phyloP scores from a whole-genome alignment of 2,329 filamentous ascomycete species.

The Davidsoniella virescens region DNA sequence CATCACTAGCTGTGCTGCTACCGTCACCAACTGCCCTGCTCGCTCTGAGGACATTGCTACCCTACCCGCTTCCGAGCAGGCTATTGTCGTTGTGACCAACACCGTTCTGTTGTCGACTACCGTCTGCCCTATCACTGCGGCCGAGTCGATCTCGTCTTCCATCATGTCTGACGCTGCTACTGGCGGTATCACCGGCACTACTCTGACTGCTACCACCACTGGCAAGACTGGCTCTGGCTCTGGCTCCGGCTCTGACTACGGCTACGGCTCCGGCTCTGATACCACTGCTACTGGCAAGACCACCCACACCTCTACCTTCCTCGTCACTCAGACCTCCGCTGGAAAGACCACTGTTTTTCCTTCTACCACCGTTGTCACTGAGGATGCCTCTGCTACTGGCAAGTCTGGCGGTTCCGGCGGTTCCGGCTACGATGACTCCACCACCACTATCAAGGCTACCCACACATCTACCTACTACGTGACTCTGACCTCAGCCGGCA shows the following conservation, averaged over 20 bases:
- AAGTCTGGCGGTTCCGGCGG: neutral
- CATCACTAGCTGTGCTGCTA: conserved; percentile 40
- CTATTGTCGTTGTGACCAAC: conserved; percentile 23
- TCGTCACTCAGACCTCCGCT: conserved; percentile 22
- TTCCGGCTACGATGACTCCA: conserved; percentile 16
- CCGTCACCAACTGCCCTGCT: conserved; percentile 39
- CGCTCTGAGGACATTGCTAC: conserved; percentile 19
- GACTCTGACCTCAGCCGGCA: conserved; percentile 19
- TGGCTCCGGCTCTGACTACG: neutral
- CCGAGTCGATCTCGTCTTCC: conserved; percentile 25
- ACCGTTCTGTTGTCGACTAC: conserved; percentile 25
- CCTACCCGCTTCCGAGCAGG: conserved; percentile 23
- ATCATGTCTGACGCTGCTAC: conserved; percentile 22
- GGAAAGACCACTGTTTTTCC: conserved; percentile 22
- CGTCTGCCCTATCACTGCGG: conserved; percentile 31
- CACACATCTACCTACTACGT: conserved; percentile 22
- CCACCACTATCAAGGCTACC: conserved; percentile 25
- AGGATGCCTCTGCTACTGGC: conserved; percentile 18
- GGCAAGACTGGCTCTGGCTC: conserved; percentile 5
- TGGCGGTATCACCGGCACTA: conserved; percentile 24
- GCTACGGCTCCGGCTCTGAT: conserved; percentile 25
- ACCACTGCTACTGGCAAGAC: conserved; percentile 34
- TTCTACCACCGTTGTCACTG: conserved; percentile 25
- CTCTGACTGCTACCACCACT: conserved; percentile 21
- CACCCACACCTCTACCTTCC: conserved; percentile 27